phyloP scores from a whole-genome alignment of 352 stramenopile species.

The Albugo laibachii region DNA sequence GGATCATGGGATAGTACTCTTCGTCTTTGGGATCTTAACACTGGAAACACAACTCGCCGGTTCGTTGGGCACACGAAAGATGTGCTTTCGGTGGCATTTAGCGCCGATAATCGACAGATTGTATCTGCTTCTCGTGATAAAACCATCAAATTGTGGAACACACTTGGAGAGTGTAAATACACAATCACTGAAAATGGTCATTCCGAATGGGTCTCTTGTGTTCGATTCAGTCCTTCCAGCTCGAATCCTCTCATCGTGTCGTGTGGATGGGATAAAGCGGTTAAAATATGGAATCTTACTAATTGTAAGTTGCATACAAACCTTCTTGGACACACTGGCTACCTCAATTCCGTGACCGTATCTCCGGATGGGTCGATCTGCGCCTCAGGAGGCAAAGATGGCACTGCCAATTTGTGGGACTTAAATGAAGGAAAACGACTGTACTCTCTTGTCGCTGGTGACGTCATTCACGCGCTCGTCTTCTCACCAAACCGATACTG shows the following conservation, averaged over 20 bases:
- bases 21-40: slow-evolving; percentile 99
- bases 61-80: slow-evolving; percentile 99
- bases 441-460: slow-evolving; percentile 96
- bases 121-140: slow-evolving; percentile 98
- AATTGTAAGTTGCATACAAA: slow-evolving; percentile 99
- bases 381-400: slow-evolving; percentile 98
- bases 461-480: slow-evolving; percentile 94
- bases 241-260: slow-evolving; percentile 96
- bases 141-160: slow-evolving; percentile 99
- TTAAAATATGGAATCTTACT: slow-evolving; percentile 99
- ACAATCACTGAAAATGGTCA: slow-evolving; percentile 96
- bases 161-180: slow-evolving; percentile 98
- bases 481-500: slow-evolving; percentile 99
- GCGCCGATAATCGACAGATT: slow-evolving; percentile 98
- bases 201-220: slow-evolving; percentile 99
- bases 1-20: slow-evolving; percentile 98
- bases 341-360: slow-evolving; percentile 99
- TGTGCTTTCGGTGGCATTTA: slow-evolving; percentile 99
- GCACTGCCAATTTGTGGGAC: slow-evolving; percentile 99
- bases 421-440: slow-evolving; percentile 99
- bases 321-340: slow-evolving; percentile 96
- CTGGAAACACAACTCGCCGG: slow-evolving; percentile 94
- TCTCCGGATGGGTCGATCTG: slow-evolving; percentile 98
- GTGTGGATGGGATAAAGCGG: slow-evolving; percentile 97
- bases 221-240: slow-evolving; percentile 95